These are phyloP conservation scores for Phytophthora constricta DNA, from an alignment of 352 stramenopile species.

Conservation along the genomic window DNA sequence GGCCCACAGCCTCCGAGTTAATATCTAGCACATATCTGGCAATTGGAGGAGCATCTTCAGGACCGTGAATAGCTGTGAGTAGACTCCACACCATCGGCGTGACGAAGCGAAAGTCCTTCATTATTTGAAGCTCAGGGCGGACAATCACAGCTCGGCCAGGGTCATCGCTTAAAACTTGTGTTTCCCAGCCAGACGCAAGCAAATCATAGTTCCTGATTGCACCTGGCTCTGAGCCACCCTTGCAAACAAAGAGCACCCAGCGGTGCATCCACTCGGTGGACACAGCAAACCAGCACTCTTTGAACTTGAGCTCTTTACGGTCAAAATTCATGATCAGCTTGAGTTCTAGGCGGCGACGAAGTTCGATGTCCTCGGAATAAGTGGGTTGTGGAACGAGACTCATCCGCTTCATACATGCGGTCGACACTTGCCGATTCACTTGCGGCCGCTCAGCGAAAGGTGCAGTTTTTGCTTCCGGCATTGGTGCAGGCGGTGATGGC, in stretches of 20 bases:
- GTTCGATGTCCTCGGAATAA: slow-evolving; percentile 56
- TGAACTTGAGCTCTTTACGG: slow-evolving; percentile 55
- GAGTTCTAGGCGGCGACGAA: slow-evolving; percentile 65
- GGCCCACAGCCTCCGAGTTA: slow-evolving; percentile 31
- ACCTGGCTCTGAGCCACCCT: slow-evolving; percentile 52
- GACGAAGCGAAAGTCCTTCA: slow-evolving; percentile 73
- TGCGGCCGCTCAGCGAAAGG: not conserved
- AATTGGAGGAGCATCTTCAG: slow-evolving; percentile 46
- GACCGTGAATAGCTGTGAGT: slow-evolving; percentile 67
- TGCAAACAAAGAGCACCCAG: slow-evolving; percentile 63
- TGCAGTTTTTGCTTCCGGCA: not conserved
- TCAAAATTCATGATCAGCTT: slow-evolving; percentile 64
- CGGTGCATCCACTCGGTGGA: slow-evolving; percentile 68
- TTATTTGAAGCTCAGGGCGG: slow-evolving; percentile 46
- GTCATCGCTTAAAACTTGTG: slow-evolving; percentile 11
- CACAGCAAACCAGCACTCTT: slow-evolving; percentile 79
- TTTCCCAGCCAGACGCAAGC: slow-evolving; percentile 59
- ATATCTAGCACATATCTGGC: slow-evolving; percentile 45
- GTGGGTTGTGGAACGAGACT: slow-evolving; percentile 29
- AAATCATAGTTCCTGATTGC: slow-evolving; percentile 65
- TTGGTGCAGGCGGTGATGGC: slow-evolving; percentile 20
- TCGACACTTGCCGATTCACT: slow-evolving; percentile 25
- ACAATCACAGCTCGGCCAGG: slow-evolving; percentile 50
- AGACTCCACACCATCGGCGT: slow-evolving; percentile 80
- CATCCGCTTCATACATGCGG: slow-evolving; percentile 20